Evolutionary conservation across 2,329 filamentous ascomycete genomes (phyloP).

Genomic region (Fusarium pseudocircinatum): DNA sequence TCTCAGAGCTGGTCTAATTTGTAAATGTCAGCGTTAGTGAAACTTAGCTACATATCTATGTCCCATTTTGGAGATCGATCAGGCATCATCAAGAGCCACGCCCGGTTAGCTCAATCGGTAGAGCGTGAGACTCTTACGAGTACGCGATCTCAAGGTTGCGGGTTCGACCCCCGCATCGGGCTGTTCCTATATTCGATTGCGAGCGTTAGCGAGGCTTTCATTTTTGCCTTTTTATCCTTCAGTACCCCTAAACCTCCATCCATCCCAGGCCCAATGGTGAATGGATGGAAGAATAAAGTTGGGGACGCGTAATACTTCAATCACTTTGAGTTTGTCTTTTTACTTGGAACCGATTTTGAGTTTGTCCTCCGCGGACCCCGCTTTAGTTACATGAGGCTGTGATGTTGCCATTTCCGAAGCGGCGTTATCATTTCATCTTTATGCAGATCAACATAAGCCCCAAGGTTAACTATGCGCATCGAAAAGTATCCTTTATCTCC

Average conservation of each 20-base stretch:
- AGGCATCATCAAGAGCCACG: conserved; percentile 39
- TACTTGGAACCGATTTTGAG: neutral
- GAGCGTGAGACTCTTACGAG: conserved; percentile 73
- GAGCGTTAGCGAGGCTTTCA: conserved; percentile 10
- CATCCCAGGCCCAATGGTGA: accelerated
- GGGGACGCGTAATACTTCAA: neutral
- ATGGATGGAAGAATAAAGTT: neutral
- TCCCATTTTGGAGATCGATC: accelerated
- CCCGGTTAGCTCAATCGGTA: conserved; percentile 56
- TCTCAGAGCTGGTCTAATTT: too few relatives aligned
- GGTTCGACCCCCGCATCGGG: conserved; percentile 62
- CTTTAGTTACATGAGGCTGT: neutral
- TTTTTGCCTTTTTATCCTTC: neutral
- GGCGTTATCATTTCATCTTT: neutral
- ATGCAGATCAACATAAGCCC: neutral
- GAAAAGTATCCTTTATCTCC: conserved; percentile 33
- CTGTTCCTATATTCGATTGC: conserved; percentile 48
- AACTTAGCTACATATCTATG: accelerated
- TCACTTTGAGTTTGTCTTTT: neutral
- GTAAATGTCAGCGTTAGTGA: accelerated
- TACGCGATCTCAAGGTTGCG: conserved; percentile 63
- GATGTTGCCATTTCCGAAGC: neutral
- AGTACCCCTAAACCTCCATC: accelerated
- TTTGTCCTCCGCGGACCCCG: neutral
- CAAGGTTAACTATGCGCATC: neutral